These are phyloP conservation scores for Aspergillus sclerotialis DNA, from an alignment of 2,329 filamentous ascomycete species.

Conservation along the genomic window DNA sequence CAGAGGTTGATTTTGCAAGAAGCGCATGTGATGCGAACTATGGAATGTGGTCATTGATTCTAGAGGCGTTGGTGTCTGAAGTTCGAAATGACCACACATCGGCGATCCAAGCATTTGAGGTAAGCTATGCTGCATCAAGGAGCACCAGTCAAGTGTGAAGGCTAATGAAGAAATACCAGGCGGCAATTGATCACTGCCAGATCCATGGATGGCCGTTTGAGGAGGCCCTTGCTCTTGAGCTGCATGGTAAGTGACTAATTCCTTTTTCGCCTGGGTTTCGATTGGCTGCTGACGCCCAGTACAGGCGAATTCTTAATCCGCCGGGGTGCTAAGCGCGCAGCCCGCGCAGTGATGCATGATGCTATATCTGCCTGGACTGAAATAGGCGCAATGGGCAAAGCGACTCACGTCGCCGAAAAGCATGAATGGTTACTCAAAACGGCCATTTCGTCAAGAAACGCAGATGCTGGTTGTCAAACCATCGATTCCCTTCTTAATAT, in stretches of 20 bases:
- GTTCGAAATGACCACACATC: constrained; percentile 36
- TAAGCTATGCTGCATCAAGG: constrained; percentile 8
- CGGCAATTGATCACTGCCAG: constrained; percentile 55
- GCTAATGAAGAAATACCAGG: constrained; percentile 35
- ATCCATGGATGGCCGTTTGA: constrained; percentile 52
- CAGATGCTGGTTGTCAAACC: constrained; percentile 54
- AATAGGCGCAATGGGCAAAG: constrained; percentile 54
- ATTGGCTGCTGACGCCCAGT: not conserved
- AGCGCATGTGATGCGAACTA: constrained; percentile 54
- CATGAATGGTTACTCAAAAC: constrained; percentile 56
- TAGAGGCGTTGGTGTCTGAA: constrained; percentile 51
- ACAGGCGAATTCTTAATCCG: constrained; percentile 48
- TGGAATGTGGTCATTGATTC: constrained; percentile 48
- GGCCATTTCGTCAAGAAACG: constrained; percentile 43
- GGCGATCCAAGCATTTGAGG: constrained; percentile 37
- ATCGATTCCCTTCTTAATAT: constrained; percentile 42
- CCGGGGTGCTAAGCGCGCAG: constrained; percentile 52
- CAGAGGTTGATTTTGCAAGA: constrained; percentile 47
- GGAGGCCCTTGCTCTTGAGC: constrained; percentile 52
- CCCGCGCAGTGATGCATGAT: constrained; percentile 51
- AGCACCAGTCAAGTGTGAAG: not conserved
- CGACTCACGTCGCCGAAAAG: constrained; percentile 49
- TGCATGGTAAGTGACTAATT: constrained; percentile 42
- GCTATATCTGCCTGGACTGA: constrained; percentile 53
- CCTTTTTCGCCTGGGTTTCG: too few relatives aligned